Percentiles rank a stretch among this genome's conserved stretches.
phyloP scores from a whole-genome alignment of 495 filamentous ascomycete genomes.

The Aspergillus nanangensis region DNA sequence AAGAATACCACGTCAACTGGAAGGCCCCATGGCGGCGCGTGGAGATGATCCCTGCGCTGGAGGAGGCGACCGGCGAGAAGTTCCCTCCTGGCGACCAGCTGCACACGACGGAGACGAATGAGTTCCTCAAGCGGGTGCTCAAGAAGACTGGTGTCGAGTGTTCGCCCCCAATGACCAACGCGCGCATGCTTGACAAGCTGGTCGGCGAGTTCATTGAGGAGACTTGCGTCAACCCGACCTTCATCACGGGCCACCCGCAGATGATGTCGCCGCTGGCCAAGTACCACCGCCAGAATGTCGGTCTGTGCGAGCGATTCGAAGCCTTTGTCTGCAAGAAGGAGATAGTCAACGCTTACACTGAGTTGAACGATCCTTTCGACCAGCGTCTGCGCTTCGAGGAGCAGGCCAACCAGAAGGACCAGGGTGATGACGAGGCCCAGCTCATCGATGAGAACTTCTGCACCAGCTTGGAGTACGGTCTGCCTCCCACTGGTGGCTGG shows the following conservation, averaged over 20 bases:
- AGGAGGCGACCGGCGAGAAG: constrained; percentile 83
- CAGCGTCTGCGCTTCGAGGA: constrained; percentile 94
- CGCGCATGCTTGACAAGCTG: constrained; percentile 96
- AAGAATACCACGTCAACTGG: constrained; percentile 91
- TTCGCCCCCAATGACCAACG: constrained; percentile 83
- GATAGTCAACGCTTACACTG: constrained; percentile 94
- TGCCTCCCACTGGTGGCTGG: constrained; percentile 94
- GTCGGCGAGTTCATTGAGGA: constrained; percentile 95
- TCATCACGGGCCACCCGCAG: constrained; percentile 90
- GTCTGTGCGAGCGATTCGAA: constrained; percentile 95
- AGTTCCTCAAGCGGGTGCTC: constrained; percentile 77
- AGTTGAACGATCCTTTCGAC: constrained; percentile 96
- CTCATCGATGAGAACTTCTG: constrained; percentile 93
- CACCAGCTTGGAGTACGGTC: constrained; percentile 74
- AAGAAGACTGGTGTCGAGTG: constrained; percentile 91
- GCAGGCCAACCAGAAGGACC: constrained; percentile 90
- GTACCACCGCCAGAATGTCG: constrained; percentile 74
- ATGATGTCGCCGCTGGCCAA: constrained; percentile 99
- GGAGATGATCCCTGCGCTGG: constrained; percentile 94
- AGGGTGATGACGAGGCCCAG: constrained; percentile 96
- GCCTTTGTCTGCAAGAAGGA: constrained; percentile 98
- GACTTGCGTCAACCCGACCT: constrained; percentile 91
- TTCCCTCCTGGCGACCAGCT: constrained; percentile 88
- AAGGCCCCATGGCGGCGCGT: constrained; percentile 87
- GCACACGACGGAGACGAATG: constrained; percentile 80